A percentile compares a stretch with the other conserved stretches of the same genome.
phyloP scores from a whole-genome alignment of 75 land plant species.

The Cupressus sempervirens region DNA sequence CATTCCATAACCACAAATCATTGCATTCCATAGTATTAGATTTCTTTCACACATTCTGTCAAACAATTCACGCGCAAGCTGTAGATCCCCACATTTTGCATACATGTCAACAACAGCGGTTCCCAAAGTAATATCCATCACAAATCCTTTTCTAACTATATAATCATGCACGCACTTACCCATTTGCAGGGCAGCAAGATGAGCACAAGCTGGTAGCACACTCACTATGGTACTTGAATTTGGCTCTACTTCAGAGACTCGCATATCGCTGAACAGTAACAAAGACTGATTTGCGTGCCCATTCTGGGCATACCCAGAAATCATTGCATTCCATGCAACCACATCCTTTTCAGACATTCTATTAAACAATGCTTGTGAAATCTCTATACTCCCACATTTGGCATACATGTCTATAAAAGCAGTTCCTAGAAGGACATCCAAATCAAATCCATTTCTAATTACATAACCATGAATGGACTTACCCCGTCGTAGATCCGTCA shows the following conservation, averaged over 20 bases:
- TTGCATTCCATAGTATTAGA: not conserved
- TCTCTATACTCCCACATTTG: constrained; percentile 14
- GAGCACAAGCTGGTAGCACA: not conserved
- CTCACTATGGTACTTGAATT: not conserved
- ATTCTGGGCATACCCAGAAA: not conserved
- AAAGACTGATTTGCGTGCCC: not conserved
- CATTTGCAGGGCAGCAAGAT: not conserved
- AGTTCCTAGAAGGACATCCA: constrained; percentile 10
- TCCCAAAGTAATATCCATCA: not conserved
- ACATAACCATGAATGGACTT: constrained; percentile 13
- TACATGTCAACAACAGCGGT: not conserved
- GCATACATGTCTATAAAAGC: constrained; percentile 23
- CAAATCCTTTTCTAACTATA: not conserved
- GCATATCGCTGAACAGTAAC: not conserved
- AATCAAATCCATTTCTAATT: constrained; percentile 17
- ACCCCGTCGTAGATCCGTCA: not conserved
- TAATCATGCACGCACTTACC: not conserved
- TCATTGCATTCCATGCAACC: not conserved
- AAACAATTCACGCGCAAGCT: not conserved
- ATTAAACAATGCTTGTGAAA: constrained; percentile 9
- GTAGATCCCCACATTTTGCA: not conserved
- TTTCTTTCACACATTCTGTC: not conserved
- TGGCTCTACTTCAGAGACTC: not conserved
- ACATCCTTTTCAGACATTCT: constrained; percentile 6
- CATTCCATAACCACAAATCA: not conserved